Conservation (phyloP, 2,329 filamentous ascomycete species). For the Ceratocystis albifundus region DNA sequence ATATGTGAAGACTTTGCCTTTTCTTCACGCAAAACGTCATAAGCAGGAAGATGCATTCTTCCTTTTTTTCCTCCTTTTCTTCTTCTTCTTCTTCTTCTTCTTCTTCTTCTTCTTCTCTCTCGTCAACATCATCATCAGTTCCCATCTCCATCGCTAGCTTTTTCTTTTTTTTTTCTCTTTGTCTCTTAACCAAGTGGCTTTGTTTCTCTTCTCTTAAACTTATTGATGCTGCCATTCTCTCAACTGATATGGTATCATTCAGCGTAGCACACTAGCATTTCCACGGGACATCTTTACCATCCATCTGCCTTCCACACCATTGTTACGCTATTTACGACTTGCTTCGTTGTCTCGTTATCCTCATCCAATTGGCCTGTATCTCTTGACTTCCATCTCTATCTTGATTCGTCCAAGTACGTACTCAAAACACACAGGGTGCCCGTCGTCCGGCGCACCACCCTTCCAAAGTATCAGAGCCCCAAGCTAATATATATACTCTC, state of each 20-base stretch:
- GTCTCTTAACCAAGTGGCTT: background rate
- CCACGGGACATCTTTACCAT: conserved; percentile 4
- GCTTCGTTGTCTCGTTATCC: background rate
- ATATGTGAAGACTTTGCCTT: background rate
- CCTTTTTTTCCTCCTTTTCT: conserved; percentile 1
- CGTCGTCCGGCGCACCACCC: background rate
- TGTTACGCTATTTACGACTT: background rate
- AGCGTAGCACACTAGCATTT: background rate
- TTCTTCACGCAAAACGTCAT: background rate
- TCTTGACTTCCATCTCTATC: background rate
- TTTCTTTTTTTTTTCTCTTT: background rate
- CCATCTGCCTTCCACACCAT: background rate
- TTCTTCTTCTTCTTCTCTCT: background rate
- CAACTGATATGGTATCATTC: background rate
- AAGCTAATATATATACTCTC: background rate
- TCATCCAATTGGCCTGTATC: background rate
- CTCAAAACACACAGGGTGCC: background rate
- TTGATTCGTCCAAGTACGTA: background rate
- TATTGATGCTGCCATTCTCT: background rate
- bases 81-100: background rate
- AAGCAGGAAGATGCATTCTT: background rate
- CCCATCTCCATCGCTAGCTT: background rate
- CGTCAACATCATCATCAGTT: background rate
- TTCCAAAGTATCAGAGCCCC: background rate
- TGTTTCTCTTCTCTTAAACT: background rate